Evolutionary conservation across 495 filamentous ascomycete genomes (phyloP), one percentile per base, ranked within the genome.

Genomic region (Penicillium simplicissimum): DNA sequence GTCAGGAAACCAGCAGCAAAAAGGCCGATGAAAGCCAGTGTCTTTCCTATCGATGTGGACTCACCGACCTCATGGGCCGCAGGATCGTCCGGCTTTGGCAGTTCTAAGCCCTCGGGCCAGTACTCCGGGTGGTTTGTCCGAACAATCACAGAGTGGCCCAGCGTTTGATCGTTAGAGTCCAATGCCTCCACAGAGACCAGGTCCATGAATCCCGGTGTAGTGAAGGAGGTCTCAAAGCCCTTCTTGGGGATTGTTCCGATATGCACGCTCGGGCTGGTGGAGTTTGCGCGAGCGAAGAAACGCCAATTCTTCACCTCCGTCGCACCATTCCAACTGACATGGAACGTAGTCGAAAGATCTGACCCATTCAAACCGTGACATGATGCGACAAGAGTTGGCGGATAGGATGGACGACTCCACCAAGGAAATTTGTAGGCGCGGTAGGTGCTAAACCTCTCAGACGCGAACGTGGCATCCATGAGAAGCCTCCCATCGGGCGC

Each of bases 151-250:
- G 68, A 68, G 9, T 17, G 52, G 8, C 66, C 61, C 8, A 71
- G 38, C 19, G 62, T 61, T 19, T 59, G 56, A 28, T 57, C 59
- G 5, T 66, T 37, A 14, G 8, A 17, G 35, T 74, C 67, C 1
- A 76, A 33, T 10, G 69, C 74, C 28, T 69, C 85, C 88, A 8
- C 91, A 83, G 7, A 72, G 59, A 60, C 60, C 66, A 68, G 74
- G 60, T 78, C 74, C 55, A 76, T 58, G 36, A 66, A 75, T 1
- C 72, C 75, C 0, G 58, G 35, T 36, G 38, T 58, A 23, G 73
- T 59, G 60, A 62, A 71, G 60, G 68, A 69, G 17, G 71, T 74
- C 59, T 76, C 74, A 40, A 75, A 74, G 37, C 66, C 60, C 6
- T 52, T 59, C 14, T 68, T 70, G 13, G 61, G 33, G 10, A 62